Evolutionary conservation across 345 rosid species (phyloP).

Genomic region (Physaria fendleri): DNA sequence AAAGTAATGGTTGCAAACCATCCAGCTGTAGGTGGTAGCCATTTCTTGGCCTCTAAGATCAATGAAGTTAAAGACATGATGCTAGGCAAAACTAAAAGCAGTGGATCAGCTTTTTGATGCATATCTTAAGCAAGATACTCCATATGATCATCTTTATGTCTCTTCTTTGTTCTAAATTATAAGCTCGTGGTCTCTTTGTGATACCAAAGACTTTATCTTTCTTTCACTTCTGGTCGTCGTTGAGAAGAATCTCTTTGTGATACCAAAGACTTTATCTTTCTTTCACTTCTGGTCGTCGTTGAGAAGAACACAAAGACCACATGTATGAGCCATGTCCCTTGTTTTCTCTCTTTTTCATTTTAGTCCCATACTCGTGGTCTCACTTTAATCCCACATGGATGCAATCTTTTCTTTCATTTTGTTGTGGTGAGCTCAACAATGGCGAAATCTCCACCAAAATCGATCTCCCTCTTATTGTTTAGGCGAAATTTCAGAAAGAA

Average conservation of each 20-base stretch:
- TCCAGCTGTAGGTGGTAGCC: conserved; percentile 92
- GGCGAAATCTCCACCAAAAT: too few species aligned
- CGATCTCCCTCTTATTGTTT: too few species aligned
- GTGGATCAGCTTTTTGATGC: conserved; percentile 62
- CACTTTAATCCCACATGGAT: too few species aligned
- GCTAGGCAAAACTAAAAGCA: conserved; percentile 65
- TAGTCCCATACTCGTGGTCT: too few species aligned
- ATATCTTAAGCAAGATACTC: background rate
- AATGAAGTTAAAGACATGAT: conserved; percentile 83
- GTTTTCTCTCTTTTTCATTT: too few species aligned
- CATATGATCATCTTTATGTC: background rate
- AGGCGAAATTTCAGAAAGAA: too few species aligned
- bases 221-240: background rate
- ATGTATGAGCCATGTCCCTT: too few species aligned
- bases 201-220: background rate
- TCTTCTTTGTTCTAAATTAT: background rate
- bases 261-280: background rate
- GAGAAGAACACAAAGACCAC: too few species aligned
- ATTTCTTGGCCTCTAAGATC: conserved; percentile 85
- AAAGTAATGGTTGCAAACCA: conserved; percentile 91
- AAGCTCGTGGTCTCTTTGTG: conserved; percentile 9
- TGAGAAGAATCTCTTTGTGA: background rate
- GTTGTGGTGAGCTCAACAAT: too few species aligned
- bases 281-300: background rate
- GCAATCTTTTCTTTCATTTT: too few species aligned